Percentiles rank a stretch among this genome's conserved stretches.
phyloP scores from a whole-genome alignment of 176 grass and related monocot genomes.

The Rhipidocladum racemiflorum region DNA sequence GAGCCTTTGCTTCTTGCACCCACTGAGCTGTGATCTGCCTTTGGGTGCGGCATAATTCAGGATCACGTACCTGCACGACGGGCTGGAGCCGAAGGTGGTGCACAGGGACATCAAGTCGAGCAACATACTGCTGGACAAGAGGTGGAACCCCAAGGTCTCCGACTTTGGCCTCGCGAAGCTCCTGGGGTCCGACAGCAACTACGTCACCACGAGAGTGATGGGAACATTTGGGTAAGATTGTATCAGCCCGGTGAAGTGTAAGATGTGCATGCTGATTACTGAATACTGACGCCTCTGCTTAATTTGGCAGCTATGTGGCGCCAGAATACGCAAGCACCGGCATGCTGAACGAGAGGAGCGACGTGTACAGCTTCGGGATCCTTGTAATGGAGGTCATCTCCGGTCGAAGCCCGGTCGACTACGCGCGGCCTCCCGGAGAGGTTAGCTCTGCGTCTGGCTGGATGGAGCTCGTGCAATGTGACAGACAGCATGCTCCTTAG shows the following conservation, averaged over 20 bases:
- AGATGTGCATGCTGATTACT: neutral
- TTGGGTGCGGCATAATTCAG: constrained; percentile 30
- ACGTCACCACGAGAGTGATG: constrained; percentile 84
- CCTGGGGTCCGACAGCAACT: constrained; percentile 78
- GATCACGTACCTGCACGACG: constrained; percentile 86
- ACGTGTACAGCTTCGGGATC: constrained; percentile 97
- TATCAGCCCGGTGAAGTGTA: neutral
- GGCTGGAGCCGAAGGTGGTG: constrained; percentile 89
- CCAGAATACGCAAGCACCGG: constrained; percentile 97
- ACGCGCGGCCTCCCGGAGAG: constrained; percentile 66
- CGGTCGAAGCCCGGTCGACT: constrained; percentile 84
- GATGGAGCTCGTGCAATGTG: neutral
- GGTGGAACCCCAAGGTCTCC: constrained; percentile 80
- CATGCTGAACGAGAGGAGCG: constrained; percentile 92
- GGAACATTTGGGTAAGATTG: constrained; percentile 68
- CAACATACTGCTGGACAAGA: constrained; percentile 81
- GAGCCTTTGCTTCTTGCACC: too few species aligned
- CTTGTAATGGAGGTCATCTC: constrained; percentile 96
- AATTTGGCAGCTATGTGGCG: constrained; percentile 69
- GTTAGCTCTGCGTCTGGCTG: constrained; percentile 25
- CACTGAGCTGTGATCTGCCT: neutral
- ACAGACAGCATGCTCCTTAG: neutral
- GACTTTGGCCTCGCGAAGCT: constrained; percentile 93
- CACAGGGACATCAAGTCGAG: constrained; percentile 92
- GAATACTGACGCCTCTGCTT: neutral